Evolutionary conservation across 2,329 filamentous ascomycete species (phyloP).

Genomic region (Colletotrichum cuscutae): DNA sequence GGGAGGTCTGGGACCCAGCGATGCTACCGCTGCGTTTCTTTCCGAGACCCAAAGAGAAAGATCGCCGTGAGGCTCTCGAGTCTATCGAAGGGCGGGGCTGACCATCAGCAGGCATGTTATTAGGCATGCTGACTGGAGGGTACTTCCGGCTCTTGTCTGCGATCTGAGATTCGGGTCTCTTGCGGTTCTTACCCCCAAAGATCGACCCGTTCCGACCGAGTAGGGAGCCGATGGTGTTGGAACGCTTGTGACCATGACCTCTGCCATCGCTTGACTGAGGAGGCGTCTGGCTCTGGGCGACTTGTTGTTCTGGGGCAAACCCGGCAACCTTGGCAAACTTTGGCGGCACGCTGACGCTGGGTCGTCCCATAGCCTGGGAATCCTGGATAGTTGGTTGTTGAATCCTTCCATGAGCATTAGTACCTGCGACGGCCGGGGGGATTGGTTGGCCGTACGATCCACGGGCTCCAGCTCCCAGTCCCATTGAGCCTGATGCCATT

Average conservation of each 20-base stretch:
- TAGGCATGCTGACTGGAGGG: slow-evolving; percentile 91
- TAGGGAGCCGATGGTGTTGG: slow-evolving; percentile 82
- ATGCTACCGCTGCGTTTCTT: slow-evolving; percentile 79
- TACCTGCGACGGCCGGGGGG: slow-evolving; percentile 86
- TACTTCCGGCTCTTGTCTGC: slow-evolving; percentile 70
- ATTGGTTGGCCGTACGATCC: slow-evolving; percentile 89
- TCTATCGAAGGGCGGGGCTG: slow-evolving; percentile 75
- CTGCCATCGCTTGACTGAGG: slow-evolving; percentile 43
- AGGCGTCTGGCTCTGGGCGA: slow-evolving; percentile 21
- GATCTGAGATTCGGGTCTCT: slow-evolving; percentile 55
- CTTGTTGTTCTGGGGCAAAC: slow-evolving; percentile 63
- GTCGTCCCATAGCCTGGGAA: slow-evolving; percentile 71
- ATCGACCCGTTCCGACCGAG: slow-evolving; percentile 86
- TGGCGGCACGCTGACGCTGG: slow-evolving; percentile 68
- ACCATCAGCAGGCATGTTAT: slow-evolving; percentile 70
- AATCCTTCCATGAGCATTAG: slow-evolving; percentile 89
- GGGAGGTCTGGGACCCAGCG: slow-evolving; percentile 63
- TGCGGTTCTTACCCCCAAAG: slow-evolving; percentile 72
- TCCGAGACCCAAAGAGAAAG: slow-evolving; percentile 74
- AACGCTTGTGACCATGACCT: slow-evolving; percentile 71
- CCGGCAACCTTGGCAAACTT: slow-evolving; percentile 70
- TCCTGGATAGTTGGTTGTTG: slow-evolving; percentile 86
- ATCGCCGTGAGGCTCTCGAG: slow-evolving; percentile 73
- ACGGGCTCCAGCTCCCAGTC: slow-evolving; percentile 59
- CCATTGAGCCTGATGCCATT: slow-evolving; percentile 77